phyloP scores from a whole-genome alignment of 352 stramenopile species.

The Globisporangium iwayamae region DNA sequence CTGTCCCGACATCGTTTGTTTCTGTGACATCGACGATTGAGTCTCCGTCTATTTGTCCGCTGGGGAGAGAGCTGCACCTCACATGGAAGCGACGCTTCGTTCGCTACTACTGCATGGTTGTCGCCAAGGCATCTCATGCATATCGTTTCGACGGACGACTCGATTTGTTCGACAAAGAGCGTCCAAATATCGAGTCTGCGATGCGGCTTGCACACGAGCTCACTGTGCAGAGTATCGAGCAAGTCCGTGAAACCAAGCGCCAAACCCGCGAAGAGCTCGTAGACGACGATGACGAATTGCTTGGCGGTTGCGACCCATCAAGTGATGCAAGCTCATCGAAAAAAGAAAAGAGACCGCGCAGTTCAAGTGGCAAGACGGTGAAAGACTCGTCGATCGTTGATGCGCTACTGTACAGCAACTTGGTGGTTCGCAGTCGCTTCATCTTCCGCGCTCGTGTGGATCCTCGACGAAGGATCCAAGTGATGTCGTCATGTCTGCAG shows the following conservation, averaged over 20 bases:
- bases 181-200: constrained; percentile 78
- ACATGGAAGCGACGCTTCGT: constrained; percentile 83
- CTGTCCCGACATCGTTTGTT: constrained; percentile 36
- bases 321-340: constrained; percentile 16
- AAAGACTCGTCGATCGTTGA: constrained; percentile 74
- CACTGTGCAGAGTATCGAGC: constrained; percentile 68
- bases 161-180: constrained; percentile 72
- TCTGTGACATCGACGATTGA: constrained; percentile 17
- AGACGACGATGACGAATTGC: constrained; percentile 23
- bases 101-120: constrained; percentile 82
- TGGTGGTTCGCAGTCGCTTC: constrained; percentile 75
- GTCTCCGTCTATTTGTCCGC: constrained; percentile 28
- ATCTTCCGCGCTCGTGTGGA: constrained; percentile 79
- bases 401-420: constrained; percentile 71
- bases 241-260: constrained; percentile 51
- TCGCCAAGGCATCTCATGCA: constrained; percentile 67
- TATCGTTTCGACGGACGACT: constrained; percentile 75
- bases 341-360: constrained; percentile 18
- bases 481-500: constrained; percentile 69
- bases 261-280: constrained; percentile 33
- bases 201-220: constrained; percentile 74
- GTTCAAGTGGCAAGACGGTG: constrained; percentile 19
- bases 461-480: constrained; percentile 59
- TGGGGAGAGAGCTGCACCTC: constrained; percentile 62
- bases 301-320: constrained; percentile 12